Evolutionary conservation across 148 eudicot genomes (phyloP).

Genomic region (Vaccinium corymbosum): DNA sequence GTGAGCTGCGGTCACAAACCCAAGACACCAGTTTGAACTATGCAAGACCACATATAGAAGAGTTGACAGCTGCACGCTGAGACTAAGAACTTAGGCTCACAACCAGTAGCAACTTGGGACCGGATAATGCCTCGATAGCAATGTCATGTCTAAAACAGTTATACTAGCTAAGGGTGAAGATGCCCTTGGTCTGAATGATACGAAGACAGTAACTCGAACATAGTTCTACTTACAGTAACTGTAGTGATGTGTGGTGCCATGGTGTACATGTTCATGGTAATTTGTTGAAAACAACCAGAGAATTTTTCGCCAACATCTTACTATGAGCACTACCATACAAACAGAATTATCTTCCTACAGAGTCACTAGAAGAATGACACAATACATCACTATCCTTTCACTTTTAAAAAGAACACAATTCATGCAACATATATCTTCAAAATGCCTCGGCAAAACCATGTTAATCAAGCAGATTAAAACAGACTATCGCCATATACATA

Average conservation of each 20-base stretch:
- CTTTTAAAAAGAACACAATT: not conserved
- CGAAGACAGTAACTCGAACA: not conserved
- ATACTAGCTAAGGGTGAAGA: not conserved
- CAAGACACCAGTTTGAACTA: not conserved
- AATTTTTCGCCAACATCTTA: not conserved
- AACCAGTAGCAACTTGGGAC: not conserved
- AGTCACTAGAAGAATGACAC: not conserved
- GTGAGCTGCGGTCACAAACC: not conserved
- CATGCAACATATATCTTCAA: not conserved
- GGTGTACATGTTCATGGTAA: not conserved
- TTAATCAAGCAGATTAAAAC: not conserved
- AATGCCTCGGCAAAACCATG: not conserved
- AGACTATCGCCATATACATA: conserved; percentile 15
- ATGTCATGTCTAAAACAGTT: not conserved
- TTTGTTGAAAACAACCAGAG: not conserved
- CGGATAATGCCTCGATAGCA: not conserved
- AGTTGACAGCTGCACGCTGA: not conserved
- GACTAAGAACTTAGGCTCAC: not conserved
- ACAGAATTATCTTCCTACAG: conserved; percentile 1
- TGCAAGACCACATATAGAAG: not conserved
- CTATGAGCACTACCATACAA: conserved; percentile 10
- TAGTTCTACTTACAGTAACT: not conserved
- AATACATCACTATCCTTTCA: not conserved
- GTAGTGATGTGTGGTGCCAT: not conserved
- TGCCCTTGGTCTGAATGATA: not conserved